A percentile compares a stretch with the other conserved stretches of the same genome.
These are phyloP conservation scores for Litsea cubeba DNA, from an alignment of 164 flowering plant genomes.

Conservation along the genomic window DNA sequence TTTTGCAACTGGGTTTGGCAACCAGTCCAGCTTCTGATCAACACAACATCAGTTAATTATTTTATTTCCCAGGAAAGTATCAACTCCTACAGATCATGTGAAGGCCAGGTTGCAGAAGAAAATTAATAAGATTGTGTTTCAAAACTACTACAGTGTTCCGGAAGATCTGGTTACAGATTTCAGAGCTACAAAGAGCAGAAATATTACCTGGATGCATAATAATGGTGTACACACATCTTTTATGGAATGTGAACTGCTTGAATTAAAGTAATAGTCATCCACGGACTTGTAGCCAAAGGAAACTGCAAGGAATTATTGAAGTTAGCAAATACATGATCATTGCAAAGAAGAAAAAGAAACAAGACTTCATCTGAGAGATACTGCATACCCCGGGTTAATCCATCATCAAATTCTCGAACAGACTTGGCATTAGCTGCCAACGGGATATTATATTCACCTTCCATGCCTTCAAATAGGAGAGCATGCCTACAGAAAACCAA, in stretches of 20 bases:
- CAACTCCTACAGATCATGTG: too few species aligned
- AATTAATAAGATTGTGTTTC: background rate
- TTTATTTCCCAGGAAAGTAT: too few species aligned
- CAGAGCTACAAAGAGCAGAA: conserved; percentile 6
- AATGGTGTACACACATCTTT: conserved; percentile 64
- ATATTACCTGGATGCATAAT: conserved; percentile 82
- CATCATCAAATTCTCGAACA: conserved; percentile 83
- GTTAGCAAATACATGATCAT: conserved; percentile 10
- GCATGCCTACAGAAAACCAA: conserved; percentile 50
- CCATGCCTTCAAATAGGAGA: conserved; percentile 73
- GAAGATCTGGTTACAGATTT: background rate
- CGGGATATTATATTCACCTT: conserved; percentile 69
- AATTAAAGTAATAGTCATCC: conserved; percentile 79
- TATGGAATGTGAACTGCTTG: conserved; percentile 78
- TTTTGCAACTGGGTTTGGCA: too few species aligned
- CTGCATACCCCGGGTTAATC: conserved; percentile 65
- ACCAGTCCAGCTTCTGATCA: too few species aligned
- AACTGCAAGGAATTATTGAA: conserved; percentile 41
- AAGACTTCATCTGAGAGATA: conserved; percentile 1
- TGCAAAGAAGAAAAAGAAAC: background rate
- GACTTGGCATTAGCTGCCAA: conserved; percentile 68
- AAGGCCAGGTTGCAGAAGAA: background rate
- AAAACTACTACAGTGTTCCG: too few species aligned
- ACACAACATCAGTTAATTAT: too few species aligned
- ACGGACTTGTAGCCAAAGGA: conserved; percentile 94